phyloP scores from a whole-genome alignment of 83 land plant genomes.

The Picea mariana region DNA sequence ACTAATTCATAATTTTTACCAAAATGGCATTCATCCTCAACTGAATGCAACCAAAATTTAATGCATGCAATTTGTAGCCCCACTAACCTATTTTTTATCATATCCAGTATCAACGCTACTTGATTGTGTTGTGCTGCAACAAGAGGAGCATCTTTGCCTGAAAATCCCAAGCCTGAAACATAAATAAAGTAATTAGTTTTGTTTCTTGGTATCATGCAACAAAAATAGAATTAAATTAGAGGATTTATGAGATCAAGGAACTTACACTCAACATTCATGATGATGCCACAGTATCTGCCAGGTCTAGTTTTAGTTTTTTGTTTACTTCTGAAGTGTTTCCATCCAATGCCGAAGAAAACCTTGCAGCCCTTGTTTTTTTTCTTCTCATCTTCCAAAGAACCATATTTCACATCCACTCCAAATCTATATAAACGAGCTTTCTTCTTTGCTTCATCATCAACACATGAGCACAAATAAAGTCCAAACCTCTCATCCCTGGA shows the following conservation, averaged over 20 bases:
- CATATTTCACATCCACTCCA: too few relatives aligned
- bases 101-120: neutral
- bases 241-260: neutral
- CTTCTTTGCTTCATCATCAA: too few relatives aligned
- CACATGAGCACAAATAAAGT: too few relatives aligned
- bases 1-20: neutral
- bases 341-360: neutral
- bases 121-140: neutral
- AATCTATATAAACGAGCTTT: too few relatives aligned
- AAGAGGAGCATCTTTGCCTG: neutral
- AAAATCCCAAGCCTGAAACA: neutral
- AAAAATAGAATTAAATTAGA: neutral
- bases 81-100: constrained; percentile 1
- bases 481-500: neutral
- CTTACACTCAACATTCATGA: neutral
- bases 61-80: constrained; percentile 4
- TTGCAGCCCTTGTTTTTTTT: neutral
- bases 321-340: neutral
- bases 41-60: neutral
- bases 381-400: too few relatives aligned
- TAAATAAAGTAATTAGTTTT: neutral
- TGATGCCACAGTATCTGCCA: neutral
- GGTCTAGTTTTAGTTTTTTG: neutral
- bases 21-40: neutral
- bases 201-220: neutral